phyloP scores from a whole-genome alignment of 1,284 basidiomycete species.

The Moniliophthora roreri region DNA sequence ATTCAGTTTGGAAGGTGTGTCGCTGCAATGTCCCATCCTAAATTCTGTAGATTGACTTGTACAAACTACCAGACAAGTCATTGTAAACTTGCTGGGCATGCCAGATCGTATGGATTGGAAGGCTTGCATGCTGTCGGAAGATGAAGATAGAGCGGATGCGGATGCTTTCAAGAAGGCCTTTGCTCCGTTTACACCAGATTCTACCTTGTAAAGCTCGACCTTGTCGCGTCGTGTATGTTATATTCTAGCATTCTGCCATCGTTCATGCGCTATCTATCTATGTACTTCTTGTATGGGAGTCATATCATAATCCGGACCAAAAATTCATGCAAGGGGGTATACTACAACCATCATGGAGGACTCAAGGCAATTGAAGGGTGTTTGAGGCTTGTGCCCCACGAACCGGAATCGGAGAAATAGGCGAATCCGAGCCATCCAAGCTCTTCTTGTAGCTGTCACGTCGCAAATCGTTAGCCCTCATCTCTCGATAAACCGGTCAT shows the following conservation, averaged over 20 bases:
- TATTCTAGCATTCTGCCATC: no score
- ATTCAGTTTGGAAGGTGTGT: conserved; percentile 88
- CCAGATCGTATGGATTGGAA: conserved; percentile 90
- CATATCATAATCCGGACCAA: no score
- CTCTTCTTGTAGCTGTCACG: conserved; percentile 60
- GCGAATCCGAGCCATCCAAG: conserved; percentile 31
- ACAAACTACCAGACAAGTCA: conserved; percentile 60
- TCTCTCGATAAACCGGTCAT: background rate
- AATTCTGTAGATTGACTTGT: background rate
- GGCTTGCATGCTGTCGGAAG: conserved; percentile 75
- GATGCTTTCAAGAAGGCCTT: conserved; percentile 14
- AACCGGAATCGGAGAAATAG: background rate
- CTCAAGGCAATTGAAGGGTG: no score
- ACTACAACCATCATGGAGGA: no score
- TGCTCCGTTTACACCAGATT: conserved; percentile 8
- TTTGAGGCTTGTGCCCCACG: no score
- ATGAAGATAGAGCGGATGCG: conserved; percentile 63
- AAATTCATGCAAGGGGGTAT: no score
- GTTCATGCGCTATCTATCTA: no score
- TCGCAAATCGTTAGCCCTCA: background rate
- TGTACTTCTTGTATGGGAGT: no score
- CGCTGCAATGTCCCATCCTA: background rate
- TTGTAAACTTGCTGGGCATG: conserved; percentile 72
- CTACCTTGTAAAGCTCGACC: no score
- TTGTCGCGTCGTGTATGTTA: no score